phyloP scores from a whole-genome alignment of 129 eudicot genomes.

The Pseudognaphalium luteoalbum region DNA sequence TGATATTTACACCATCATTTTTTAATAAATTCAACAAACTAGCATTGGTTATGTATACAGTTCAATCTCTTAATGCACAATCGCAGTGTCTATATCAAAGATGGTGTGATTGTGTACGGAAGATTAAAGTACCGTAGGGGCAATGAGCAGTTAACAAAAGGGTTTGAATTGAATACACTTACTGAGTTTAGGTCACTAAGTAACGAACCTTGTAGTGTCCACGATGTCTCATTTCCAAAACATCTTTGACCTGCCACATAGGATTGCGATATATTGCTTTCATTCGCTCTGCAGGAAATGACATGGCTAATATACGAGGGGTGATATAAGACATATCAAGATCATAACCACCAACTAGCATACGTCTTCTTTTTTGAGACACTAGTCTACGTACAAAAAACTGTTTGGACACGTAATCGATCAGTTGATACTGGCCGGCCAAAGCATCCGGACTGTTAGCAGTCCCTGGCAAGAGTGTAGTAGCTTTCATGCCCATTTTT shows the following conservation, averaged over 20 bases:
- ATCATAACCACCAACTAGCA: conserved; percentile 84
- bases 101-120: neutral
- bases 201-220: conserved; percentile 67
- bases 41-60: too few species aligned
- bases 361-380: conserved; percentile 67
- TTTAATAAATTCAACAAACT: too few species aligned
- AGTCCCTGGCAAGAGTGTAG: conserved; percentile 40
- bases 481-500: conserved; percentile 50
- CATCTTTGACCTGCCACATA: conserved; percentile 82
- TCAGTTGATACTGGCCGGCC: conserved; percentile 35
- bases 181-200: neutral
- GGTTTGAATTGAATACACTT: neutral
- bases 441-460: conserved; percentile 7
- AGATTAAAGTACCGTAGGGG: neutral
- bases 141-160: neutral
- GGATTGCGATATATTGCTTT: conserved; percentile 78
- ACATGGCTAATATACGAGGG: conserved; percentile 72
- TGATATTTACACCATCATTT: too few species aligned
- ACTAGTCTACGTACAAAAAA: conserved; percentile 60
- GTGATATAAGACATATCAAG: conserved; percentile 85
- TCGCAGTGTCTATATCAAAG: too few species aligned
- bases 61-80: too few species aligned
- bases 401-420: conserved; percentile 52
- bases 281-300: conserved; percentile 84
- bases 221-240: conserved; percentile 62